These are phyloP conservation scores for Hysterangium stoloniferum DNA, from an alignment of 768 basidiomycete genomes.

Conservation along the genomic window DNA sequence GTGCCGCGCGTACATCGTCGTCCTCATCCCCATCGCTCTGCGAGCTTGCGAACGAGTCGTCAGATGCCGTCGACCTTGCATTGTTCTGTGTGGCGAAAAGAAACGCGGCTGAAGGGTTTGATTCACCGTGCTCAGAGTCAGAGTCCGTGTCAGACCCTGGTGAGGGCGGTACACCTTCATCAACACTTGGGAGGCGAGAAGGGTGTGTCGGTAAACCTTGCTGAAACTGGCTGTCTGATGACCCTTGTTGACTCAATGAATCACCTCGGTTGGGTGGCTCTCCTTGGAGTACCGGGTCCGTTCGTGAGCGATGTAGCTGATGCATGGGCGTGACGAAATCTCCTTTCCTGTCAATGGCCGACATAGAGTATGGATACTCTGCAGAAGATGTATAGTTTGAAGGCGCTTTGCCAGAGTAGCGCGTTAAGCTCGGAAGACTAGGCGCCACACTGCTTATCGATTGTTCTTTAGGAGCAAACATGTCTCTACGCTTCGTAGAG, in stretches of 20 bases:
- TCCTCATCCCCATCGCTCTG: conserved; percentile 7
- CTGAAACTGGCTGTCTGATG: no score
- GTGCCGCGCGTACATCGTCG: background rate
- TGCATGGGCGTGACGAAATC: conserved; percentile 3
- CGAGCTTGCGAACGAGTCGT: background rate
- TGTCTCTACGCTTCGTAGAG: background rate
- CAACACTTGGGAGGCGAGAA: conserved; percentile 13
- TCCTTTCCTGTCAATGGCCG: background rate
- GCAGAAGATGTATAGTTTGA: conserved; percentile 28
- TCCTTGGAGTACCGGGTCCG: background rate
- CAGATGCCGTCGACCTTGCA: conserved; percentile 13
- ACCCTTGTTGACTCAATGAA: background rate
- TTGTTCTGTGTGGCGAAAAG: conserved; percentile 46
- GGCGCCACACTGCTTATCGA: conserved; percentile 7
- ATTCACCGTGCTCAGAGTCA: conserved; percentile 46
- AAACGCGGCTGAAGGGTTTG: conserved; percentile 57
- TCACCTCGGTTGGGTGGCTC: background rate
- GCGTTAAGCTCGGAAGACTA: conserved; percentile 14
- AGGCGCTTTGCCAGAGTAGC: conserved; percentile 13
- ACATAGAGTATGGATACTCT: conserved; percentile 55
- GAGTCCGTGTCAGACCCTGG: conserved; percentile 34
- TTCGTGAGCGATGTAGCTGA: background rate
- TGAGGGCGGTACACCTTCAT: conserved; percentile 20
- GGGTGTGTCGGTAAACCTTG: no score
- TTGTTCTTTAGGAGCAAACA: background rate